Evolutionary conservation across 306 rosid genomes (phyloP).

Genomic region (Herpetospermum pedunculosum): DNA sequence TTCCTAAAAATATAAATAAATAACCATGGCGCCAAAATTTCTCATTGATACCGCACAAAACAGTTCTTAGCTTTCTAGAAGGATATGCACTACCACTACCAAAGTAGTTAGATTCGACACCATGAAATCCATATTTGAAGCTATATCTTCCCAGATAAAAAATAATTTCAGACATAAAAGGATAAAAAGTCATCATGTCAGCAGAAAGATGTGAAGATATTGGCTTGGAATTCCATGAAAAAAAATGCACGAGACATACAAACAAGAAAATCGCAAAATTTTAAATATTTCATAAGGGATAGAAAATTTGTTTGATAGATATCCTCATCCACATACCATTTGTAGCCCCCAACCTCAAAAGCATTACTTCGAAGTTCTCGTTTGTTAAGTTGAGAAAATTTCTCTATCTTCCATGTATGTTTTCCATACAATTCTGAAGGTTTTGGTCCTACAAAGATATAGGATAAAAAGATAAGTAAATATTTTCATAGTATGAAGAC

Average conservation of each 20-base stretch:
- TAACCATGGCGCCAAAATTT: not conserved
- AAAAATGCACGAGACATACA: not conserved
- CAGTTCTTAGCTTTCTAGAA: not conserved
- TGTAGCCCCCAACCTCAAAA: conserved; percentile 95
- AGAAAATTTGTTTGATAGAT: not conserved
- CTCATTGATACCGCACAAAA: not conserved
- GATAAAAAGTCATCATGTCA: not conserved
- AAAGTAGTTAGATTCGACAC: not conserved
- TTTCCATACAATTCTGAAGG: conserved; percentile 81
- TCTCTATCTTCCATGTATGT: conserved; percentile 96
- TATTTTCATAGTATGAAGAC: not conserved
- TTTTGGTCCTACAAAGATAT: conserved; percentile 51
- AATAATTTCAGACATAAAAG: not conserved
- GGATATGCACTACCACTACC: not conserved
- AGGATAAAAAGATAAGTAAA: conserved; percentile 11
- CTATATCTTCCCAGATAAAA: not conserved
- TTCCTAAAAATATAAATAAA: not conserved
- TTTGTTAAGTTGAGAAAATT: conserved; percentile 90
- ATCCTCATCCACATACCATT: conserved; percentile 51
- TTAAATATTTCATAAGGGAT: not conserved
- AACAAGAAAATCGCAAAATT: not conserved
- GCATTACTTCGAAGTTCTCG: conserved; percentile 94
- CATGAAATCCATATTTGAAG: not conserved
- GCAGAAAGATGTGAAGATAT: not conserved
- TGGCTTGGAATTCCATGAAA: not conserved